Percentiles rank a stretch among this genome's conserved stretches.
phyloP scores from a whole-genome alignment of 139 green algal species.

The Raphidocelis subcapitata region DNA sequence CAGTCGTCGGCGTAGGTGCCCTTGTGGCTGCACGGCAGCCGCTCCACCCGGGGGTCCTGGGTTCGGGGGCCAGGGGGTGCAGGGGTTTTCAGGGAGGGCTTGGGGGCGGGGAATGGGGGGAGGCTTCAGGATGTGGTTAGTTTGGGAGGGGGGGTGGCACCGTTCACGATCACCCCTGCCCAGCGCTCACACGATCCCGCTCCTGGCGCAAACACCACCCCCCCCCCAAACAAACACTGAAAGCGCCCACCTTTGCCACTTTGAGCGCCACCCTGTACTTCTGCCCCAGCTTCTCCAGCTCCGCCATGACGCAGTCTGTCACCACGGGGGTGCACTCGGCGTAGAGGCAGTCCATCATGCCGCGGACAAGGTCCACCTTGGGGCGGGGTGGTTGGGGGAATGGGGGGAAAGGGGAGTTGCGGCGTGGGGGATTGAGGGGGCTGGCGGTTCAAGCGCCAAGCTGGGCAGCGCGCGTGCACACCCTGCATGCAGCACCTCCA shows the following conservation, averaged over 20 bases:
- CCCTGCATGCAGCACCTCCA: too few relatives aligned
- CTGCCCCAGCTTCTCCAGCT: slow-evolving; percentile 98
- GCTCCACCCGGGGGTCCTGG: slow-evolving; percentile 88
- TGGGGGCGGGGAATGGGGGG: background rate
- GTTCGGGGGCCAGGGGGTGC: background rate
- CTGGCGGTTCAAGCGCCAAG: background rate
- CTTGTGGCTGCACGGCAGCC: slow-evolving; percentile 93
- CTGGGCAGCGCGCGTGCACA: too few relatives aligned
- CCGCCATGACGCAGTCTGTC: slow-evolving; percentile 97
- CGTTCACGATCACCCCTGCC: too few relatives aligned
- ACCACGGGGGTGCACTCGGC: slow-evolving; percentile 97
- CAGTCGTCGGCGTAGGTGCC: slow-evolving; percentile 99
- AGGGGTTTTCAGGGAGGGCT: background rate
- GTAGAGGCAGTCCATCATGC: slow-evolving; percentile 99
- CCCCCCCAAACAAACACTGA: too few relatives aligned
- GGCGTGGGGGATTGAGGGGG: slow-evolving; percentile 3
- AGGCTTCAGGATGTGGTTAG: background rate
- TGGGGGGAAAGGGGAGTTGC: background rate
- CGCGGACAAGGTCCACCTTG: slow-evolving; percentile 89
- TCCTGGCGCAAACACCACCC: too few relatives aligned
- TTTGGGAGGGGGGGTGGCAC: too few relatives aligned
- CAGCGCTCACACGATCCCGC: too few relatives aligned
- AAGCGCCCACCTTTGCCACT: slow-evolving; percentile 81
- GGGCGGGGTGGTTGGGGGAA: background rate
- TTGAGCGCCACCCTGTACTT: slow-evolving; percentile 98